Evolutionary conservation across 2,329 filamentous ascomycete genomes (phyloP), one percentile per base, ranked within the genome.

Genomic region (Epicoccum nigrum): DNA sequence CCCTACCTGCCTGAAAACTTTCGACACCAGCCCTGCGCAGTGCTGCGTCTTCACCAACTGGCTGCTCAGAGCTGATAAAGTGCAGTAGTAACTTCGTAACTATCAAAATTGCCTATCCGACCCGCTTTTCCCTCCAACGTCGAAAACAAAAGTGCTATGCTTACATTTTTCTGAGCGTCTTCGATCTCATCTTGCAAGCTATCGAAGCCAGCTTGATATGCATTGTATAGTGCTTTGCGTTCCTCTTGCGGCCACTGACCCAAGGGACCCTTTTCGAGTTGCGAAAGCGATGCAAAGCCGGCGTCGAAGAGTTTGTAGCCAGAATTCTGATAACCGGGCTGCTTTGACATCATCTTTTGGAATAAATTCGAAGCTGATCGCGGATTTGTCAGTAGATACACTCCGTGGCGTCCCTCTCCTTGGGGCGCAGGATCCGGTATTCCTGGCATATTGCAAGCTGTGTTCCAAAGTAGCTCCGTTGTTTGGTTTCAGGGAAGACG

Each of bases 281-380:
- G 30, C 7, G 4, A 3, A 19, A 60, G 3, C 4, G 37, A 27
- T 1, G 37, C 35, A 12, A 59, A 57, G 2, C 34, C 51, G 17
- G 51, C 48, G 1, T 55, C 49, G 17, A 60, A 60, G 11, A 62
- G 30, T 12, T 59, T 57, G 37, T 62, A 60, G 11, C 53, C 44
- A 0, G 51, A 57, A 17, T 37, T 50, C 48, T 59, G 55, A 32
- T 54, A 56, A 15, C 51, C 49, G 1, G 58, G 55, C 31, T 59
- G 55, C 33, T 57, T 57, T n/a, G 53, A 30, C 59, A 62, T 55
- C 58, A 59, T 62, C 3, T 49, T 59, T 32, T 59, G 58, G 43
- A 62, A 62, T 30, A 60, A 27, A 28, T 60, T 60, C 16, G 55
- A 60, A 1, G 58, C 59, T 5, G 58, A 57, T n/a, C 59, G 53